Evolutionary conservation across 73 alveolate species (phyloP), one percentile per base, ranked within the genome.

Genomic region (Paramecium primaurelia): DNA sequence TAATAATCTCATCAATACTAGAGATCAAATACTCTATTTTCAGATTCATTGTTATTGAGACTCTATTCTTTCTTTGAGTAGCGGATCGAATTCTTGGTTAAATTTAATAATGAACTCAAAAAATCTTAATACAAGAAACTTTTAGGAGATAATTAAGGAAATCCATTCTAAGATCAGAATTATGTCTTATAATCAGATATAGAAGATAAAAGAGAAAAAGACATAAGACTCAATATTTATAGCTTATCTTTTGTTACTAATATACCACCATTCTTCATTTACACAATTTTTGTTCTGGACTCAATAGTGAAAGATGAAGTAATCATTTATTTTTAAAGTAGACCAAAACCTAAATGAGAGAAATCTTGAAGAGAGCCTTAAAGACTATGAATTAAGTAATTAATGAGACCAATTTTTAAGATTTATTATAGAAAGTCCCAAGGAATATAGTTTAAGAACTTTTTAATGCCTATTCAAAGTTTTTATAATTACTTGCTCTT

Each of bases 281-380:
- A 44, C 58, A 49, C 75, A 3, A 44, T 80, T 4, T 80, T 40
- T 28, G 44, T 42, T 2, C 73, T 49, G 5, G 91, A 80, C 49
- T 18, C 34, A 8, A 25, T 49, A 8, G 44, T 80, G 6, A 80
- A 26, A 36, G 91, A 80, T 3, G 91, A 80, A 20, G 91, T 80
- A 80, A 75, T 8, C 60, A 16, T 8, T 20, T 5, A 32, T 26
- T 20, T 36, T 7, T 75, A 22, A 32, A 1, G 8, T 49, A 80
- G 91, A 80, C 75, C 10, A 80, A 49, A 47, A 80, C 47, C 12
- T 12, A 47, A 80, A 49, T 80, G 75, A 80, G 49, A n/a, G 73
- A 80, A 20, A 44, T 80, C 4, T 36, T 80, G 16, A 42, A 44
- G 58, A 80, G 44, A 80, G 44, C 73, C 14, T 26, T 47, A 10